These are phyloP conservation scores for Cadophora sp. DNA, from an alignment of 2,329 filamentous ascomycete genomes.

Conservation along the genomic window DNA sequence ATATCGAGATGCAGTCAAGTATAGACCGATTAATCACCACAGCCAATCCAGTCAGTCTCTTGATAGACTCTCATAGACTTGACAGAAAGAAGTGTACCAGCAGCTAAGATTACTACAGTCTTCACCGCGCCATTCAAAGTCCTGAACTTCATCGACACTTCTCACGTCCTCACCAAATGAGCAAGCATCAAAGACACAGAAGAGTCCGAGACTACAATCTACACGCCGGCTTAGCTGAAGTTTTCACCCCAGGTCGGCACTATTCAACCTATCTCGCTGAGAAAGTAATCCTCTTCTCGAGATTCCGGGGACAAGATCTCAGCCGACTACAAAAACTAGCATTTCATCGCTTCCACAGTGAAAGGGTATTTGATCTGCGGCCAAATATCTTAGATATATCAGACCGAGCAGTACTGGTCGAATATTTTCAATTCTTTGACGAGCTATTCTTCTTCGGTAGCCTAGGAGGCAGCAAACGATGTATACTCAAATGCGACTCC, in stretches of 20 bases:
- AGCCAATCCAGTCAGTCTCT: no score
- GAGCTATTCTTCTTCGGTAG: conserved; percentile 27
- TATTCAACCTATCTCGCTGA: conserved; percentile 16
- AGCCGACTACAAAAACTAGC: conserved; percentile 16
- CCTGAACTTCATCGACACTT: not conserved
- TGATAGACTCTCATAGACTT: no score
- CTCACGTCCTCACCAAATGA: not conserved
- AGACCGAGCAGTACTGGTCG: conserved; percentile 9
- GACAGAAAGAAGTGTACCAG: no score
- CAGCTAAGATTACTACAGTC: not conserved
- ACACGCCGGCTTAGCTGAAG: not conserved
- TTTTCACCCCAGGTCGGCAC: conserved; percentile 19
- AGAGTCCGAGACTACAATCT: conserved; percentile 14
- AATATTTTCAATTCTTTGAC: conserved; percentile 25
- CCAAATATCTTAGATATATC: not conserved
- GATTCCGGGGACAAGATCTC: conserved; percentile 13
- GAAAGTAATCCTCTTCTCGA: conserved; percentile 15
- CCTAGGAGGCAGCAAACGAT: conserved; percentile 12
- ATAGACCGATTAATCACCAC: no score
- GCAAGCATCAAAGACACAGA: conserved; percentile 18
- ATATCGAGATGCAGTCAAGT: no score
- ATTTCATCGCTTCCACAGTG: conserved; percentile 14
- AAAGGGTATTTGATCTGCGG: conserved; percentile 13
- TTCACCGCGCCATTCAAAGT: not conserved
- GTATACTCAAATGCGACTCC: not conserved